Conservation (phyloP, 108 stramenopile genomes). For the Bacterosira constricta region DNA sequence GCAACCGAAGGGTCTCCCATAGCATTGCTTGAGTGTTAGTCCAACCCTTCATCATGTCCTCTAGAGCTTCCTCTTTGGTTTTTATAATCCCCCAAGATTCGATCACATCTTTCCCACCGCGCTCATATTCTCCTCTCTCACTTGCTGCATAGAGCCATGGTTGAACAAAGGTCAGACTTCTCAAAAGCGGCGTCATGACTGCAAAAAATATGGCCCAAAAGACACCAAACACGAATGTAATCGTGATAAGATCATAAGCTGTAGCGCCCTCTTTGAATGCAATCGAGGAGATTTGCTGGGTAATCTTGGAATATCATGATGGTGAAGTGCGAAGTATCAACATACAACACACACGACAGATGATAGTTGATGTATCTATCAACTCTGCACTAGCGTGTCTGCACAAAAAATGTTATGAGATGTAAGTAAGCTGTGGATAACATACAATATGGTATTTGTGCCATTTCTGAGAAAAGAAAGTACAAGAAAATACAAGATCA, state of each 20-base stretch:
- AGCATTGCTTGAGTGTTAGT: not conserved
- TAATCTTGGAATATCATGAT: slow-evolving; percentile 12
- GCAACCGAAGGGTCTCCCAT: not conserved
- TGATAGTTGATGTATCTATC: too few relatives aligned
- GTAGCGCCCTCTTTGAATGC: slow-evolving; percentile 10
- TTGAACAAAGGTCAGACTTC: not conserved
- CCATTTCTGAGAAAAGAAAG: too few relatives aligned
- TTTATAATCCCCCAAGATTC: not conserved
- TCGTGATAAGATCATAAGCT: not conserved
- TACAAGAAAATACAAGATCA: too few relatives aligned
- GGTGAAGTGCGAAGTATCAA: too few relatives aligned
- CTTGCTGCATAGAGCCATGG: not conserved
- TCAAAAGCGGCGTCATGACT: not conserved
- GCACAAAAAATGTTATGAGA: too few relatives aligned
- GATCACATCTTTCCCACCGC: not conserved
- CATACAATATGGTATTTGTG: too few relatives aligned
- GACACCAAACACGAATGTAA: not conserved
- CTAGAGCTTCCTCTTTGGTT: slow-evolving; percentile 1
- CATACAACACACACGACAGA: too few relatives aligned
- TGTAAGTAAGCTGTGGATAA: too few relatives aligned
- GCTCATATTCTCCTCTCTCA: slow-evolving; percentile 9
- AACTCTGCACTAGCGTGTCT: too few relatives aligned
- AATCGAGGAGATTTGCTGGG: slow-evolving; percentile 2
- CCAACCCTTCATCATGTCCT: slow-evolving; percentile 4
- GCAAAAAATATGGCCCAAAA: not conserved